Evolutionary conservation across 345 rosid species (phyloP).

Genomic region (Orychophragmus violaceus): DNA sequence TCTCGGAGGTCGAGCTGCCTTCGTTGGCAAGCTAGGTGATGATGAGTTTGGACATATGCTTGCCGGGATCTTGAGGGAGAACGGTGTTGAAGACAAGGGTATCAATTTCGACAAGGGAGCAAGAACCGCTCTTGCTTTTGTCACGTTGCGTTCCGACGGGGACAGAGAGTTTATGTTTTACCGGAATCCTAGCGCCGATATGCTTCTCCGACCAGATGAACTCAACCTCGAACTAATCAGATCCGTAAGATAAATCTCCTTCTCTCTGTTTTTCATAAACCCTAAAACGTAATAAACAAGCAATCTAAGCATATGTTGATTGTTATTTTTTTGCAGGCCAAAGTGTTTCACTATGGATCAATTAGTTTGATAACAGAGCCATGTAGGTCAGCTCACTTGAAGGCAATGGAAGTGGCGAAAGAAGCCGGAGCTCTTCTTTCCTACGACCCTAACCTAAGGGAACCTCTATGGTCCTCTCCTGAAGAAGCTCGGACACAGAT

Average conservation of each 20-base stretch:
- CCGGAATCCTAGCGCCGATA: slow-evolving; percentile 65
- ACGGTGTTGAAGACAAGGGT: slow-evolving; percentile 48
- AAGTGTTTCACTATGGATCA: slow-evolving; percentile 59
- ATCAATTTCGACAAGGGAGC: slow-evolving; percentile 49
- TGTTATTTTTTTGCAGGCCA: slow-evolving; percentile 36
- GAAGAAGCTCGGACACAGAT: slow-evolving; percentile 53
- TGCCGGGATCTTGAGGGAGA: slow-evolving; percentile 46
- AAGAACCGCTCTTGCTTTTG: slow-evolving; percentile 62
- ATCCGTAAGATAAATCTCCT: no score
- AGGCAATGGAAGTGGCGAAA: slow-evolving; percentile 57
- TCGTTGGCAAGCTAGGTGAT: slow-evolving; percentile 53
- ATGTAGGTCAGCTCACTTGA: slow-evolving; percentile 51
- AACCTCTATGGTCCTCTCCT: slow-evolving; percentile 54
- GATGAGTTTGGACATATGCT: slow-evolving; percentile 70
- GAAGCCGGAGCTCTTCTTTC: slow-evolving; percentile 55
- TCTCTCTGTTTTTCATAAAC: no score
- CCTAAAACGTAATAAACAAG: no score
- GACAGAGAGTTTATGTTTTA: slow-evolving; percentile 65
- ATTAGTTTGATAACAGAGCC: slow-evolving; percentile 68
- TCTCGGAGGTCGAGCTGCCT: slow-evolving; percentile 49
- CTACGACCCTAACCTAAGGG: slow-evolving; percentile 55
- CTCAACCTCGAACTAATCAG: slow-evolving; percentile 44
- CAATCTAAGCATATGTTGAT: no score
- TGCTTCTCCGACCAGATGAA: slow-evolving; percentile 56
- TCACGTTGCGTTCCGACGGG: slow-evolving; percentile 49